Percentiles rank a stretch among this genome's conserved stretches.
Evolutionary conservation across 208 protist species (phyloP).

Genomic region (Acanthamoeba culbertsoni): DNA sequence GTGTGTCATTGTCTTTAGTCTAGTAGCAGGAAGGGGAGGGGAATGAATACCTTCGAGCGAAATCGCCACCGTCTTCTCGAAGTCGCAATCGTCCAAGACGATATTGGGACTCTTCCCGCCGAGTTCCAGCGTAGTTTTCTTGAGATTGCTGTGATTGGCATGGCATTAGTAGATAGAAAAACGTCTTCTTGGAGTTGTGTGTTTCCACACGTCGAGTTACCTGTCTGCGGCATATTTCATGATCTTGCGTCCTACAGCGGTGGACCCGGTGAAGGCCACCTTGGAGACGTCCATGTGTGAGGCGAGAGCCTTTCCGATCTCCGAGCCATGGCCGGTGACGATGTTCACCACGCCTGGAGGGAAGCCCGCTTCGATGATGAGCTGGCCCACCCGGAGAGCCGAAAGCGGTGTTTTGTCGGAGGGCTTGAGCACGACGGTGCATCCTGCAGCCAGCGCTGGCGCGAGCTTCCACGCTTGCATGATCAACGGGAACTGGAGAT

Average conservation of each 20-base stretch:
- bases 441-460: neutral
- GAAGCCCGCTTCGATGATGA: slow-evolving; percentile 67
- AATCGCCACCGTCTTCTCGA: slow-evolving; percentile 87
- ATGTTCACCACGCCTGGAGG: slow-evolving; percentile 73
- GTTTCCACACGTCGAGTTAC: neutral
- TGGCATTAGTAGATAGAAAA: neutral
- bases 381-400: slow-evolving; percentile 41
- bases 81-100: slow-evolving; percentile 89
- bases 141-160: slow-evolving; percentile 73
- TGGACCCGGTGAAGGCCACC: slow-evolving; percentile 71
- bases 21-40: no score
- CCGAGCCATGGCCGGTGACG: slow-evolving; percentile 52
- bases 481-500: slow-evolving; percentile 31
- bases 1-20: no score
- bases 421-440: slow-evolving; percentile 54
- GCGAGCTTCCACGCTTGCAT: slow-evolving; percentile 44
- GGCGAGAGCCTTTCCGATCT: neutral
- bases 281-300: slow-evolving; percentile 68
- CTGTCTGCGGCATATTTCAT: neutral
- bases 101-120: slow-evolving; percentile 92
- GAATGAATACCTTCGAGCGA: slow-evolving; percentile 77
- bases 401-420: slow-evolving; percentile 70
- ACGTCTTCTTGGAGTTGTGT: no score
- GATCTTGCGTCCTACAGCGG: slow-evolving; percentile 57
- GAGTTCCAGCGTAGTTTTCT: slow-evolving; percentile 90